phyloP scores from a whole-genome alignment of 768 basidiomycete genomes.

The Boletus tylopilopsis region DNA sequence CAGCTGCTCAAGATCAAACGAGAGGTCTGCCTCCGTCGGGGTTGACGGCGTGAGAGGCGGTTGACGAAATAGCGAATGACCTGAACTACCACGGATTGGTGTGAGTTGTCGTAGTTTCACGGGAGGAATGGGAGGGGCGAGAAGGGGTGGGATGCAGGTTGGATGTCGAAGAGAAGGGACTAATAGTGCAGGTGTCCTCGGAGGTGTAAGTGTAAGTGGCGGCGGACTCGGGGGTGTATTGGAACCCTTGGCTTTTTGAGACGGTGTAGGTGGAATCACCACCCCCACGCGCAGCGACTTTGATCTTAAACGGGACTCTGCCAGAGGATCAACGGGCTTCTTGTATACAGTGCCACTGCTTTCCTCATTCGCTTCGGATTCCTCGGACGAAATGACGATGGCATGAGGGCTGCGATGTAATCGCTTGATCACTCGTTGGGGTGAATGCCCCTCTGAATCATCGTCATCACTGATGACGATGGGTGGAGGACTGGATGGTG shows the following conservation, averaged over 20 bases:
- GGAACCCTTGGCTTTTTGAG: conserved; percentile 16
- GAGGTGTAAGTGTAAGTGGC: conserved; percentile 1
- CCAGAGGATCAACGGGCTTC: conserved; percentile 2
- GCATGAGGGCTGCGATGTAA: conserved; percentile 13
- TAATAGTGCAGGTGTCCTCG: neutral
- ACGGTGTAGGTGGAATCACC: conserved; percentile 36
- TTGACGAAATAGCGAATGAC: conserved; percentile 32
- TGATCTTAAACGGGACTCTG: conserved; percentile 14
- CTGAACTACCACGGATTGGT: conserved; percentile 51
- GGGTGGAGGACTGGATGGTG: conserved; percentile 2
- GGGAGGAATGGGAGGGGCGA: conserved; percentile 16
- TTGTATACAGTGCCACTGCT: neutral
- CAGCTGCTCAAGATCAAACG: conserved; percentile 31
- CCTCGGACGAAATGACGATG: conserved; percentile 44
- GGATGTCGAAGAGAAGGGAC: conserved; percentile 1
- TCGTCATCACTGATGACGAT: conserved; percentile 29
- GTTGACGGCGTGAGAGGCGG: conserved; percentile 57
- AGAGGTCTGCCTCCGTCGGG: conserved; percentile 46
- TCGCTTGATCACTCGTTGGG: conserved; percentile 10
- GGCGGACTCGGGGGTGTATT: conserved; percentile 9
- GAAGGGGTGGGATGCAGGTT: neutral
- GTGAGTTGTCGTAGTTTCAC: conserved; percentile 59
- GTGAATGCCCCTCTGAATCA: conserved; percentile 26
- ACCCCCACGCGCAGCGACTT: conserved; percentile 36
- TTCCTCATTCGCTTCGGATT: conserved; percentile 37